Evolutionary conservation across 140 eudicot species (phyloP).

Genomic region (Artemisia princeps): DNA sequence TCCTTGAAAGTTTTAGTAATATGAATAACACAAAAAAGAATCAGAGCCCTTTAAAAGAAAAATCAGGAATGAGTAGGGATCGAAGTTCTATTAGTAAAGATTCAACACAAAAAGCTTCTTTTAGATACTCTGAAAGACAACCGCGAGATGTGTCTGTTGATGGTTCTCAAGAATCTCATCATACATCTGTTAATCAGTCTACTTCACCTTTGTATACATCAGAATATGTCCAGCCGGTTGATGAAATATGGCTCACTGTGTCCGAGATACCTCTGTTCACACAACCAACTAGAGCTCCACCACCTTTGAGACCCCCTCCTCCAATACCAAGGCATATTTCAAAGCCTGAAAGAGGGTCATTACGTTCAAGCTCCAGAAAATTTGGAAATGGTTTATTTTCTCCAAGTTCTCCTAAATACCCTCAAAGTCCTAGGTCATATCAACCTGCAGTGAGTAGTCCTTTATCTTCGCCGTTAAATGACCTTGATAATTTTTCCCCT

Average conservation of each 20-base stretch:
- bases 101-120: slow-evolving; percentile 34
- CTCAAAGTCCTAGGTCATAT: too few relatives aligned
- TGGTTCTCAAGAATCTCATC: slow-evolving; percentile 42
- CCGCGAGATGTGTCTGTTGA: slow-evolving; percentile 19
- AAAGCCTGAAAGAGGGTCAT: slow-evolving; percentile 39
- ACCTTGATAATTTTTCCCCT: neutral
- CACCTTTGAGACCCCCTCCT: slow-evolving; percentile 92
- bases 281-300: slow-evolving; percentile 74
- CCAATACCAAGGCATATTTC: slow-evolving; percentile 46
- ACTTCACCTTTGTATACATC: slow-evolving; percentile 47
- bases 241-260: slow-evolving; percentile 72
- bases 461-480: too few relatives aligned
- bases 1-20: slow-evolving; percentile 44
- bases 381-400: slow-evolving; percentile 36
- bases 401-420: slow-evolving; percentile 14
- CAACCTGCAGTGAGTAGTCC: too few relatives aligned
- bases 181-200: slow-evolving; percentile 34
- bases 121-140: slow-evolving; percentile 36
- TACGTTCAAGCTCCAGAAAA: slow-evolving; percentile 38
- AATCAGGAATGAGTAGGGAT: slow-evolving; percentile 17
- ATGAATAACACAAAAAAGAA: slow-evolving; percentile 30
- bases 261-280: slow-evolving; percentile 84
- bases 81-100: slow-evolving; percentile 36
- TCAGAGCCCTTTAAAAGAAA: slow-evolving; percentile 33
- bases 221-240: slow-evolving; percentile 32